Base-by-base conservation (phyloP, 1,139 yeast genomes). In the Torulaspora globosa region DNA sequence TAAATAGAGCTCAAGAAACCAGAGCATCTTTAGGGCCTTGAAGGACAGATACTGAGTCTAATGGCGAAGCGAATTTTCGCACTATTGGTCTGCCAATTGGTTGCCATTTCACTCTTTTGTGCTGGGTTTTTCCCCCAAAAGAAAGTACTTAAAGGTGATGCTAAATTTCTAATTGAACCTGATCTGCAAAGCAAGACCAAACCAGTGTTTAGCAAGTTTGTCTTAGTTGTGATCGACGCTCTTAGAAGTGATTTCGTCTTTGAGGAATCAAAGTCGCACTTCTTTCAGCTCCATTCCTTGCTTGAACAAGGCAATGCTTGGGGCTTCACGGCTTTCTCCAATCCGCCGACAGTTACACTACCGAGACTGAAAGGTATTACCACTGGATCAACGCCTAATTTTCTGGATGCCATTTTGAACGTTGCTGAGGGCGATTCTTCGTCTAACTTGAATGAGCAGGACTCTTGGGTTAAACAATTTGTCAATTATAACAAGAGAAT, bases 51-150 rank as follows among this genome's bases (percentile, higher is more conserved):
- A 24, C 28, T 12, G 16, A 9, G 23, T 12, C 16, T 12, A 18
- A 47, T 43, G 49, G 28, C 14, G 32, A 39, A 37, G 45, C 47
- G 46, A 36, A 49, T 35, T 26, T 33, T 37, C 14, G 37, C 59
- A 19, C 60, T 70, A 8, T 53, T 68, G 35, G 38, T 67, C n/a
- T 55, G 66, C 10, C 81, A 82, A 57, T 55, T 80, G 38, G 60
- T 65, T 1, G 84, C 88, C 0, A 70, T 83, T 23, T 51, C 78
- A 16, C 58, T 82, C 15, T 92, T 90, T 60, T 77, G 85, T 39
- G 70, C 73, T 47, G 98, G 98, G 0, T 92, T 90, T 60, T 89
- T 92, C 63, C 97, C 98, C 0, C 82, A 89, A 28, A 89, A 92
- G 59, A 80, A 79, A 1, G 81, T 82, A 0, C 68, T 84, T 12